Conservation (phyloP, 192 early-diverging fungal genomes). For the Mortierella hygrophila region DNA sequence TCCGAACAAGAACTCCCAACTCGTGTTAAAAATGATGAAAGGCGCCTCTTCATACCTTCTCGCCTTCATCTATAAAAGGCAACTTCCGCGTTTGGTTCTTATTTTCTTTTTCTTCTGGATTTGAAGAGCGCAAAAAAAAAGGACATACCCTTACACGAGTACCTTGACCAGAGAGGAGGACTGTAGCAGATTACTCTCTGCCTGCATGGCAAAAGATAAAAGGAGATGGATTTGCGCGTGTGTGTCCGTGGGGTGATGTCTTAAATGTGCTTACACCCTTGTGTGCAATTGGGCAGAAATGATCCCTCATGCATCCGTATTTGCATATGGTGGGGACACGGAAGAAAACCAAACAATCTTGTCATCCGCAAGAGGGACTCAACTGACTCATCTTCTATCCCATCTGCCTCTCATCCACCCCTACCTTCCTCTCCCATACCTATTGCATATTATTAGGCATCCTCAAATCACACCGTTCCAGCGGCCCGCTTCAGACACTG, state of each 20-base stretch:
- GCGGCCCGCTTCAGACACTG: constrained; percentile 50
- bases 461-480: constrained; percentile 53
- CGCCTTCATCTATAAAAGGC: background rate
- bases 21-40: background rate
- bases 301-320: background rate
- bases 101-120: background rate
- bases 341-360: background rate
- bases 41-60: constrained; percentile 5
- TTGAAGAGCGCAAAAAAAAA: too few relatives aligned
- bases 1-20: background rate
- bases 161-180: background rate
- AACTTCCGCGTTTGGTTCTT: constrained; percentile 2
- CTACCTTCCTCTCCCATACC: background rate
- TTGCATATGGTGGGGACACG: constrained; percentile 1
- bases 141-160: background rate
- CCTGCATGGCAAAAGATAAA: background rate
- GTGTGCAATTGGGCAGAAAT: background rate
- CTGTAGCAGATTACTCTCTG: background rate
- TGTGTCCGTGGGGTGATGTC: background rate
- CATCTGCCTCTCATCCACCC: background rate
- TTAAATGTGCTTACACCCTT: background rate
- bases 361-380: background rate
- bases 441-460: constrained; percentile 26
- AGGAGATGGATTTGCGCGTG: background rate
- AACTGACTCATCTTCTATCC: background rate